phyloP scores from a whole-genome alignment of 2,329 filamentous ascomycete genomes.

The Cladosporium cucumerinum region DNA sequence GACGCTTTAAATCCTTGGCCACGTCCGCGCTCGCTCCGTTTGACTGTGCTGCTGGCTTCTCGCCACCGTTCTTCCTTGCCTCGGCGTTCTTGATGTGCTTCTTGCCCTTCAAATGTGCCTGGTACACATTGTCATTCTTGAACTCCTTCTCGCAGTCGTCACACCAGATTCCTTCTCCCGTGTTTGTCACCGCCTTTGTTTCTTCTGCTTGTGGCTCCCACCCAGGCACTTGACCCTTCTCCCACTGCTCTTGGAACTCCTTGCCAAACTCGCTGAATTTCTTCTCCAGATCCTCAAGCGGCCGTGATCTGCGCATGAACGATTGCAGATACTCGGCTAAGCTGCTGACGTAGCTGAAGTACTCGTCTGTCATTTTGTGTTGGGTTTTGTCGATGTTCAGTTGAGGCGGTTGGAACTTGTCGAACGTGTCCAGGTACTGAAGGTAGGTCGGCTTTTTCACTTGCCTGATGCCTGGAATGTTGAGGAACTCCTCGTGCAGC shows the following conservation, averaged over 20 bases:
- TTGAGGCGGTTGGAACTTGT: conserved; percentile 73
- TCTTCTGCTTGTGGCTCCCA: conserved; percentile 58
- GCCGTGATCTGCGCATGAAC: conserved; percentile 80
- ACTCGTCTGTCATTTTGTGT: conserved; percentile 88
- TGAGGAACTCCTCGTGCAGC: conserved; percentile 84
- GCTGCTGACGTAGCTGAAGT: conserved; percentile 82
- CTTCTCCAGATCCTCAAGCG: conserved; percentile 80
- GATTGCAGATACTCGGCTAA: conserved; percentile 80
- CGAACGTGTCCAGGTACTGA: conserved; percentile 89
- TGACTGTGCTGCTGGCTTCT: conserved; percentile 28
- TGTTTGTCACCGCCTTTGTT: conserved; percentile 46
- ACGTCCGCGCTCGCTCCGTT: conserved; percentile 26
- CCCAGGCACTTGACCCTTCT: conserved; percentile 71
- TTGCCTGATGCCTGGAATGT: conserved; percentile 75
- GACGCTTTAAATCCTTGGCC: conserved; percentile 36
- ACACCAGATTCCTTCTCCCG: conserved; percentile 77
- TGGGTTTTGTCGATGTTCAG: conserved; percentile 66
- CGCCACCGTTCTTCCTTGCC: conserved; percentile 48
- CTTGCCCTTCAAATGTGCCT: conserved; percentile 80
- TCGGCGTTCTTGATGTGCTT: conserved; percentile 87
- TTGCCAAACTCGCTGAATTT: conserved; percentile 72
- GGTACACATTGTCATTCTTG: conserved; percentile 92
- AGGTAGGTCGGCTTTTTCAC: conserved; percentile 70
- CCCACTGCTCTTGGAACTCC: conserved; percentile 83
- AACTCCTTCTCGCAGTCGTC: conserved; percentile 91